phyloP scores from a whole-genome alignment of 23 red algal genomes.

The Pyropia haitanensis region DNA sequence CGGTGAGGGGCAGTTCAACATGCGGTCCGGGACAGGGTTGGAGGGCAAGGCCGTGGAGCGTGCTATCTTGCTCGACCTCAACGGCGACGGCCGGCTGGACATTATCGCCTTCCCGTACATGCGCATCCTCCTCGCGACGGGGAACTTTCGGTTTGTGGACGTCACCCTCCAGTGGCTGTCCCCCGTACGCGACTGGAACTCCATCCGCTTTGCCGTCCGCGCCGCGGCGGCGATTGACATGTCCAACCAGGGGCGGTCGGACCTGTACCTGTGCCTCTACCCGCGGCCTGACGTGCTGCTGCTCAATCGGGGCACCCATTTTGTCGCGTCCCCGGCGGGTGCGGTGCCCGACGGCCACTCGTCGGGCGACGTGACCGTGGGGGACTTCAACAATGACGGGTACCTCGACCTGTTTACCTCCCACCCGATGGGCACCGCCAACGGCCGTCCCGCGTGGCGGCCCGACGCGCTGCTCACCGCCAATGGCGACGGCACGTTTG shows the following conservation, averaged over 20 bases:
- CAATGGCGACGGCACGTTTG: not conserved
- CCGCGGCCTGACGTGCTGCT: slow-evolving; percentile 15
- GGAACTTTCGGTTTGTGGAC: slow-evolving; percentile 12
- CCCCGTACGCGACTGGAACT: too few relatives aligned
- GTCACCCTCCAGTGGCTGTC: not conserved
- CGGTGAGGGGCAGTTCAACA: not conserved
- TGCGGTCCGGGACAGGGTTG: too few relatives aligned
- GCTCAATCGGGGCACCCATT: slow-evolving; percentile 7
- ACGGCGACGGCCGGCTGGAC: slow-evolving; percentile 27
- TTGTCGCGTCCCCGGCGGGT: not conserved
- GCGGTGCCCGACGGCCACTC: slow-evolving; percentile 8
- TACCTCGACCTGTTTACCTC: slow-evolving; percentile 25
- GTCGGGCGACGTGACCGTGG: slow-evolving; percentile 17
- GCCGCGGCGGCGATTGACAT: slow-evolving; percentile 34
- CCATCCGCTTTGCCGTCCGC: slow-evolving; percentile 3
- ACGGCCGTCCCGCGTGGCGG: not conserved
- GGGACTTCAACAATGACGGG: slow-evolving; percentile 57
- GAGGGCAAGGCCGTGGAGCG: too few relatives aligned
- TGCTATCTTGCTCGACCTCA: slow-evolving; percentile 12
- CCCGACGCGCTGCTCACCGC: slow-evolving; percentile 25
- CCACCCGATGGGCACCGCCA: not conserved
- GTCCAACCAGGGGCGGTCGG: slow-evolving; percentile 26
- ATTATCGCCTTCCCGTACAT: slow-evolving; percentile 7
- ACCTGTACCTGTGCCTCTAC: slow-evolving; percentile 28
- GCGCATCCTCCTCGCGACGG: not conserved